Conservation (phyloP, 352 stramenopile genomes). For the Globisporangium sylvaticum region DNA sequence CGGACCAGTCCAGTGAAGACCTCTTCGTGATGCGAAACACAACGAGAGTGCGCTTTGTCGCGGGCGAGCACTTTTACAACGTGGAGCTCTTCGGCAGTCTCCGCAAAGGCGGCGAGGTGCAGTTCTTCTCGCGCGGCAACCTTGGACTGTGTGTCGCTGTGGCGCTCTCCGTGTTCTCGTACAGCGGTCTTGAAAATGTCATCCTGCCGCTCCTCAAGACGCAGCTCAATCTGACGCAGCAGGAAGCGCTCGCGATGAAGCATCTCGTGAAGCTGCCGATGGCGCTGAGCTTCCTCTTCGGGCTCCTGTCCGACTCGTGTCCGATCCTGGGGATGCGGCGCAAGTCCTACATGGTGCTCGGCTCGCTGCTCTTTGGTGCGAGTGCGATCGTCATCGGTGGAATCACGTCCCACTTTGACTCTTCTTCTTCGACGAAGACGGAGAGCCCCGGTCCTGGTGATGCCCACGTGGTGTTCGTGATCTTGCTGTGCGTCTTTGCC, state of each 20-base stretch:
- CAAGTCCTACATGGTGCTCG: conserved; percentile 36
- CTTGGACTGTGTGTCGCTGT: conserved; percentile 19
- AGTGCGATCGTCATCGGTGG: conserved; percentile 17
- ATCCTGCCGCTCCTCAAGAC: conserved; percentile 16
- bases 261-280: conserved; percentile 31
- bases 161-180: conserved; percentile 23
- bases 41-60: conserved; percentile 41
- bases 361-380: conserved; percentile 19
- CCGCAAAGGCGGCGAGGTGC: conserved; percentile 22
- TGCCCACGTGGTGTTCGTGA: conserved; percentile 14
- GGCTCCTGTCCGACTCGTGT: conserved; percentile 29
- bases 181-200: conserved; percentile 15
- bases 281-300: conserved; percentile 31
- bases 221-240: conserved; percentile 14
- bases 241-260: conserved; percentile 21
- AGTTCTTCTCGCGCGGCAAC: conserved; percentile 28
- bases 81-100: conserved; percentile 33
- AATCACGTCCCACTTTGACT: conserved; percentile 10
- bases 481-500: conserved; percentile 20
- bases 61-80: conserved; percentile 61
- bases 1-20: conserved; percentile 1
- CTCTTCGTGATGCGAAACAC: conserved; percentile 8
- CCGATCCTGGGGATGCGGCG: conserved; percentile 28
- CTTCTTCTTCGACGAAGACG: neutral
- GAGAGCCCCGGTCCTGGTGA: neutral